Conservation (phyloP, 768 basidiomycete species). For the Rhodotorula sphaerocarpa region DNA sequence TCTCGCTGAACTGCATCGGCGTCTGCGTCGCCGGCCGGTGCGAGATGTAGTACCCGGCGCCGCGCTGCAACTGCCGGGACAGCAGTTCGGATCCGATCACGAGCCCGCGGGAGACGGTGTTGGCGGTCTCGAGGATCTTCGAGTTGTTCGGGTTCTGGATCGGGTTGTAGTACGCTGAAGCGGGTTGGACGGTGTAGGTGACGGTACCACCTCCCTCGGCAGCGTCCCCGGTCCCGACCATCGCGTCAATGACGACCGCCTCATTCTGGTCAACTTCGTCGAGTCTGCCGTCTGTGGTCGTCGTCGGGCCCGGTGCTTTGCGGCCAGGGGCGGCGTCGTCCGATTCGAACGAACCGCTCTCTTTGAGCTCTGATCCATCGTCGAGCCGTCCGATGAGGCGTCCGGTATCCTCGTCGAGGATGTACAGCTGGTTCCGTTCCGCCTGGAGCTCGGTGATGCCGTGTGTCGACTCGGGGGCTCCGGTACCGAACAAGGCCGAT, state of each 20-base stretch:
- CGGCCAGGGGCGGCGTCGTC: neutral
- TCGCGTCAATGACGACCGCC: constrained; percentile 27
- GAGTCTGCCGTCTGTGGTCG: neutral
- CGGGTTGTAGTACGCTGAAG: constrained; percentile 17
- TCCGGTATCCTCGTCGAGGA: constrained; percentile 20
- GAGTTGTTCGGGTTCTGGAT: constrained; percentile 13
- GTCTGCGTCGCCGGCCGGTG: constrained; percentile 9
- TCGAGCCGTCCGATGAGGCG: constrained; percentile 20
- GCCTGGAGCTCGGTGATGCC: neutral
- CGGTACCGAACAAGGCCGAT: constrained; percentile 1
- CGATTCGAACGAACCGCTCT: neutral
- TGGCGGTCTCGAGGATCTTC: constrained; percentile 12
- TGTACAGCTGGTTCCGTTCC: constrained; percentile 14
- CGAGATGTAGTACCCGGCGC: constrained; percentile 9
- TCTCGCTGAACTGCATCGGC: constrained; percentile 15
- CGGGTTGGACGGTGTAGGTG: constrained; percentile 9
- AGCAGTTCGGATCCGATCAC: constrained; percentile 20
- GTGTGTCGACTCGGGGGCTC: neutral
- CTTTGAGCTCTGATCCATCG: constrained; percentile 3
- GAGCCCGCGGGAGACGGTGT: constrained; percentile 17
- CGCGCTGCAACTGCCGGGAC: neutral
- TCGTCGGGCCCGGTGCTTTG: neutral
- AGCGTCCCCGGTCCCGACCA: neutral
- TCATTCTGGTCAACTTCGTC: constrained; percentile 17
- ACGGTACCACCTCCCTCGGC: neutral